phyloP scores from a whole-genome alignment of 2,329 filamentous ascomycete species.

The Trichophyton equinum region DNA sequence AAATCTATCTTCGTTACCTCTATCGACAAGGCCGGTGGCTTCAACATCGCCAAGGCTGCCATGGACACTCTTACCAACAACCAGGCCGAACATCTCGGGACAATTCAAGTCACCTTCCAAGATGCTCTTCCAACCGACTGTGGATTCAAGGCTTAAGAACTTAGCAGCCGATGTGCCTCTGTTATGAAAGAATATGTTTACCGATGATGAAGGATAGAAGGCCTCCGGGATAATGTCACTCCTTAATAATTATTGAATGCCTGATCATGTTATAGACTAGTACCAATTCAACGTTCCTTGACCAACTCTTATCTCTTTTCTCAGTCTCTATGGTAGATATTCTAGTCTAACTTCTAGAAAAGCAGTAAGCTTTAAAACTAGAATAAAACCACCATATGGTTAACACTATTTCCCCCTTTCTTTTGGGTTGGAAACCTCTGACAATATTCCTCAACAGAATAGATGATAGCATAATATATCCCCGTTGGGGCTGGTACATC shows the following conservation, averaged over 20 bases:
- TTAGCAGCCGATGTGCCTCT: background rate
- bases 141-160: background rate
- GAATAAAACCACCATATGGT: too few species aligned
- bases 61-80: constrained; percentile 39
- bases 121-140: background rate
- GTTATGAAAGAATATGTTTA: background rate
- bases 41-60: constrained; percentile 39
- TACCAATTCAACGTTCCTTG: background rate
- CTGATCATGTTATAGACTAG: background rate
- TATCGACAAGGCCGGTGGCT: constrained; percentile 34
- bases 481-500: background rate
- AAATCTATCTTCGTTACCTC: constrained; percentile 38
- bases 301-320: background rate
- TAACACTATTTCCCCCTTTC: background rate
- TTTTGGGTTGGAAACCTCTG: background rate
- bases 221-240: background rate
- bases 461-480: background rate
- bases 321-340: background rate
- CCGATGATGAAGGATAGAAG: background rate
- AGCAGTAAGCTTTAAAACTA: too few species aligned
- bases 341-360: background rate
- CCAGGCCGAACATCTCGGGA: constrained; percentile 33
- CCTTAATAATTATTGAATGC: background rate
- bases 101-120: constrained; percentile 10
- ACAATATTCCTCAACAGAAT: background rate